A percentile compares a stretch with the other conserved stretches of the same genome.
Evolutionary conservation across 108 stramenopile genomes (phyloP).

Genomic region (Pinguiococcus pyrenoidosus): DNA sequence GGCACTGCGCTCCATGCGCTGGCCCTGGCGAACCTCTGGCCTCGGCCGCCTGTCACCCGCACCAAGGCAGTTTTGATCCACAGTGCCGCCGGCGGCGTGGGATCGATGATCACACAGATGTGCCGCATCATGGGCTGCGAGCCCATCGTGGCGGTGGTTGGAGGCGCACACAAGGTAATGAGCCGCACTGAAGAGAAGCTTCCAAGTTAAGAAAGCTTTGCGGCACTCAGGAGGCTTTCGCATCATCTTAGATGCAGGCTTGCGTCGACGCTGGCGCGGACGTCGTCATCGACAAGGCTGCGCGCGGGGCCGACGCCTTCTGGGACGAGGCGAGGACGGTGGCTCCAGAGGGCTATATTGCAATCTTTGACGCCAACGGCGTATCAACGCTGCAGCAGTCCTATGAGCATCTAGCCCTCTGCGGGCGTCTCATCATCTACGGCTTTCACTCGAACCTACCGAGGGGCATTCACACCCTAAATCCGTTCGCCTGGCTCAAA

Average conservation of each 20-base stretch:
- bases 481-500: constrained; percentile 57
- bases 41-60: neutral
- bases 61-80: constrained; percentile 66
- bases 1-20: constrained; percentile 67
- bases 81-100: constrained; percentile 72
- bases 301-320: constrained; percentile 41
- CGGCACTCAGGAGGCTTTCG: too few relatives aligned
- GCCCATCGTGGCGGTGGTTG: constrained; percentile 66
- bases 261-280: too few relatives aligned
- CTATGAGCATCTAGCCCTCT: constrained; percentile 57
- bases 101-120: constrained; percentile 69
- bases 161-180: constrained; percentile 57
- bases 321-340: constrained; percentile 24
- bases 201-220: constrained; percentile 42
- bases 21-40: constrained; percentile 54
- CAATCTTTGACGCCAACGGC: constrained; percentile 69
- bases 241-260: too few relatives aligned
- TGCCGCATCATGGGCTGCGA: constrained; percentile 50
- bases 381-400: constrained; percentile 60
- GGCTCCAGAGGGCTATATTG: constrained; percentile 39
- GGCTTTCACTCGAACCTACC: constrained; percentile 77
- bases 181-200: too few relatives aligned
- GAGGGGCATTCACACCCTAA: constrained; percentile 47
- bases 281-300: constrained; percentile 59
- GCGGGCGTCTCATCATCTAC: constrained; percentile 62